Evolutionary conservation across 1,284 basidiomycete genomes (phyloP), one percentile per base, ranked within the genome.

Genomic region (Phenoliferia sp.): DNA sequence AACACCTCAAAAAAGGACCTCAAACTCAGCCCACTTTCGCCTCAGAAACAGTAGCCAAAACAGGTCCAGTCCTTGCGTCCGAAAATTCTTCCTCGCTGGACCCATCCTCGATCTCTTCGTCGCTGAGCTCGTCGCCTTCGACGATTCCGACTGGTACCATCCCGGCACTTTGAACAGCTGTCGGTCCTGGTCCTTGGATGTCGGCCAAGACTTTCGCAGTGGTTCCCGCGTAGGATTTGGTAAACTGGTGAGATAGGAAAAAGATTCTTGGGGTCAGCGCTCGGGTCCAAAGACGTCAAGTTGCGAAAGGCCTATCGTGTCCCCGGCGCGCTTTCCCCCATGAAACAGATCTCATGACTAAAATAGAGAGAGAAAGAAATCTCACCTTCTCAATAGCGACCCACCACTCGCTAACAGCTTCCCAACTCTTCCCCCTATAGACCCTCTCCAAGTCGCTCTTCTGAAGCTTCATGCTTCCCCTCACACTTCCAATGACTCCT

Each of bases 351-450:
- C 28, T 3, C 55, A 1, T 33, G 3, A 31, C 7, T 9, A 2
- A n/a, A 12, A 15, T 19, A 34, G 28, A 17, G 15, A 19, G 22
- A 32, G 19, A 16, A 17, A 59, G 15, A 35, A 19, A 36, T n/a
- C 57, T 3, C 57, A 59, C 57, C 57, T 59, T 35, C 22, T 59
- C 34, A 32, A 59, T 59, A 33, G 26, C 57, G 22, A 26, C 59
- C 59, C 59, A 61, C 63, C 63, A 64, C 19, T n/a, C 36, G 9
- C 36, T 52, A 10, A 59, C 9, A 9, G 56, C 63, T 34, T 64
- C 63, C 63, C 63, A 64, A 34, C 63, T 64, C 63, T 58, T 59
- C n/a, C 54, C 63, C 26, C 55, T 32, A 5, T 58, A 59, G 26
- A 59, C 29, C 29, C 55, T 31, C 55, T 17, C 29, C 3, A 57